A percentile compares a stretch with the other conserved stretches of the same genome.
These are phyloP conservation scores for Eimeria sp. DNA, from an alignment of 169 alveolate species.

Conservation along the genomic window DNA sequence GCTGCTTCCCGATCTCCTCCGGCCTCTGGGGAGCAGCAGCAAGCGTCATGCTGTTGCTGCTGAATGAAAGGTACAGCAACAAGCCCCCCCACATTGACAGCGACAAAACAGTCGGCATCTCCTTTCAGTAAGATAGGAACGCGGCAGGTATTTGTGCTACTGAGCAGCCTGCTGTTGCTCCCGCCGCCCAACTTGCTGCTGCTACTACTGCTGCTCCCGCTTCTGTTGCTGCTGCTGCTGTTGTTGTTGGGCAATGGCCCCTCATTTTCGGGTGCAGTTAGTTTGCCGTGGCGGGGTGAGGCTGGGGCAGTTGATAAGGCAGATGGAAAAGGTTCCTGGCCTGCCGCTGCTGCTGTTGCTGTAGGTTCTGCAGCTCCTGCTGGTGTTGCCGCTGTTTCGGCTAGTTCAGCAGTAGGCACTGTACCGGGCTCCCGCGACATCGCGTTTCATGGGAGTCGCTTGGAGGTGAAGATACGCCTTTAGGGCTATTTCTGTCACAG, in stretches of 20 bases:
- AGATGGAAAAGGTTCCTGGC: background rate
- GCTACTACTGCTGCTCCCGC: background rate
- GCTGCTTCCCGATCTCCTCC: background rate
- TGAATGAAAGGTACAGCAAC: background rate
- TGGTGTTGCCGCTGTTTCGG: background rate
- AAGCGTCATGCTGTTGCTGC: background rate
- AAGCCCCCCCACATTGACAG: conserved; percentile 35
- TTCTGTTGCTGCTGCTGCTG: conserved; percentile 22
- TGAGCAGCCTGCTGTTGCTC: conserved; percentile 16
- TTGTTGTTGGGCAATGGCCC: background rate
- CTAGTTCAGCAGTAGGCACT: background rate
- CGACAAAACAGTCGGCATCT: conserved; percentile 23
- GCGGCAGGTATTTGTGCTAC: conserved; percentile 49
- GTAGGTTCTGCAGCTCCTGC: background rate
- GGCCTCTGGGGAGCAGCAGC: background rate
- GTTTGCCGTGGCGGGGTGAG: background rate
- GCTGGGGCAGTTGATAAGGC: background rate
- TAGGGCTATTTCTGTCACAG: background rate
- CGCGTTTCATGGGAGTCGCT: background rate
- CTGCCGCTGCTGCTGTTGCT: conserved; percentile 5
- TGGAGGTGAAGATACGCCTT: background rate
- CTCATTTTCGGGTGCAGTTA: background rate
- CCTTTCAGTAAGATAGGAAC: conserved; percentile 20
- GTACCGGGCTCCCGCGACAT: background rate
- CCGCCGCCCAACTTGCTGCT: too few species aligned